Base-by-base conservation (phyloP, 2,329 filamentous ascomycete species). In the Thelonectria discophora region DNA sequence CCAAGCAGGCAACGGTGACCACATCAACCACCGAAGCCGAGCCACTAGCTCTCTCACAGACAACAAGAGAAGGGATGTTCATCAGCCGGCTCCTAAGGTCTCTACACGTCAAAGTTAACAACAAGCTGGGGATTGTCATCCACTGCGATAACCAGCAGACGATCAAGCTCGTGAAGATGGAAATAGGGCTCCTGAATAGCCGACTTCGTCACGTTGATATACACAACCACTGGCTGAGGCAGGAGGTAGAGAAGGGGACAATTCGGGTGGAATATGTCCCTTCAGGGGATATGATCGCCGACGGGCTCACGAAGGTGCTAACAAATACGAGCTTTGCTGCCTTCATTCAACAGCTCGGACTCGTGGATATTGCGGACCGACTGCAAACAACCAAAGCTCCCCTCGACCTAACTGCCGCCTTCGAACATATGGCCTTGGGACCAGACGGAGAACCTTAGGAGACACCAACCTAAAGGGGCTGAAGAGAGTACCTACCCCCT, bases 341-440 rank as follows among this genome's bases (percentile, higher is more conserved):
- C 17, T 73, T 42, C 75, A 72, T 60, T 72, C 75, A 49, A 63
- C 73, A 52, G 71, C 69, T 1, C 64, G 73, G 10, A 65, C 68
- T 3, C 73, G 74, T 52, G 70, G 67, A 2, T 72, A 74, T 46
- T 60, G 63, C 1, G 67, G 67, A 9, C 58, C 67, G n/a, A 56
- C 58, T 6, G n/a, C n/a, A n/a, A n/a, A n/a, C n/a, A n/a, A n/a
- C n/a, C n/a, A n/a, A n/a, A n/a, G n/a, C n/a, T n/a, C n/a, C n/a
- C n/a, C n/a, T n/a, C n/a, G n/a, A n/a, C n/a, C n/a, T n/a, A n/a
- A n/a, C n/a, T n/a, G n/a, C n/a, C n/a, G n/a, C n/a, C n/a, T n/a
- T n/a, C n/a, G n/a, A n/a, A n/a, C n/a, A n/a, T n/a, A n/a, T n/a
- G n/a, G n/a, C n/a, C n/a, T n/a, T n/a, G n/a, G n/a, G n/a, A n/a